Conservation (phyloP, 139 green algal species). For the Chlamydomonas applanata region DNA sequence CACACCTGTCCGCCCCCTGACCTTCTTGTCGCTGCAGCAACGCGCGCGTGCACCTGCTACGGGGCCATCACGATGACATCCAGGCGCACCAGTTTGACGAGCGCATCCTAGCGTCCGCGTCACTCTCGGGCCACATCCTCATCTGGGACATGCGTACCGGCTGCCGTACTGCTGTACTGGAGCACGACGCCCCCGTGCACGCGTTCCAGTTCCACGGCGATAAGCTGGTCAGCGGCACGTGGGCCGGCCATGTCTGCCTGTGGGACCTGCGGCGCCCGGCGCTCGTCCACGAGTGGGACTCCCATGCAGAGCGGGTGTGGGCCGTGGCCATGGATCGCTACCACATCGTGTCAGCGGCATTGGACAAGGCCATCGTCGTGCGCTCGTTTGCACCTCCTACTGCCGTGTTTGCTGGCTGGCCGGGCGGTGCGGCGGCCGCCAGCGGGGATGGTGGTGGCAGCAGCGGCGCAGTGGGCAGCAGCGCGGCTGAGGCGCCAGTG, state of each 20-base stretch:
- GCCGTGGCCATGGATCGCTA: constrained; percentile 16
- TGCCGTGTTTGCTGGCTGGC: too few relatives aligned
- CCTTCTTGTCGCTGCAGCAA: background rate
- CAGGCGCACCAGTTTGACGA: constrained; percentile 23
- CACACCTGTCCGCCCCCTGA: background rate
- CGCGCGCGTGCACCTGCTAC: background rate
- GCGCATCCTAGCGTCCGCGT: background rate
- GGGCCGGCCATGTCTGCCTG: constrained; percentile 16
- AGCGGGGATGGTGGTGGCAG: too few relatives aligned
- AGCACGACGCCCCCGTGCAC: constrained; percentile 9
- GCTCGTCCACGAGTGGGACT: constrained; percentile 3
- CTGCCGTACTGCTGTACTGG: background rate
- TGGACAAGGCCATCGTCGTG: constrained; percentile 7
- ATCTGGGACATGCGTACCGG: constrained; percentile 21
- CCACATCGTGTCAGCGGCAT: background rate
- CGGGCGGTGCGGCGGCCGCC: too few relatives aligned
- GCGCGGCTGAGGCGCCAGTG: too few relatives aligned
- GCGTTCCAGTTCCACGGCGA: constrained; percentile 21
- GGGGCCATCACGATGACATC: constrained; percentile 10
- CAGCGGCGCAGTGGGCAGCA: too few relatives aligned
- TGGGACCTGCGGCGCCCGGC: constrained; percentile 12
- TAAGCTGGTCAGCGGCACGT: constrained; percentile 18
- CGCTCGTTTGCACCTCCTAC: constrained; percentile 5
- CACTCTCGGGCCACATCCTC: constrained; percentile 7
- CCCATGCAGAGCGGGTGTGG: constrained; percentile 18